Conservation (phyloP, 176 grass and related monocot genomes). For the Ananas comosus region DNA sequence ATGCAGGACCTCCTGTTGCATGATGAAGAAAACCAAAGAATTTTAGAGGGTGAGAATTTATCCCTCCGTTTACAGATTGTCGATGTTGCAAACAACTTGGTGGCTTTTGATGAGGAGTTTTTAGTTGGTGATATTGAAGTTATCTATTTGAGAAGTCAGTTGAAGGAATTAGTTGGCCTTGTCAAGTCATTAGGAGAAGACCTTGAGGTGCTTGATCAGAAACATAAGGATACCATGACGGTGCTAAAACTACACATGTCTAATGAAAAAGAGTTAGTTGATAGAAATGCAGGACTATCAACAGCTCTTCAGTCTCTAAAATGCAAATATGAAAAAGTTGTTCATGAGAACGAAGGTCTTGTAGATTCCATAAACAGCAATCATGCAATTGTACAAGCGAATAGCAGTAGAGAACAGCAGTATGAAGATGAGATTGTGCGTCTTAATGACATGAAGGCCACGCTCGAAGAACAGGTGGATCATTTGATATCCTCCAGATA, state of each 20-base stretch:
- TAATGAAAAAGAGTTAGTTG: constrained; percentile 35
- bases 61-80: constrained; percentile 31
- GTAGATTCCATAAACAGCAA: constrained; percentile 31
- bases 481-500: constrained; percentile 43
- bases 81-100: constrained; percentile 48
- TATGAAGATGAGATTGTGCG: constrained; percentile 60
- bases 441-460: constrained; percentile 31
- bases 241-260: constrained; percentile 26
- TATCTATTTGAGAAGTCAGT: constrained; percentile 52
- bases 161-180: constrained; percentile 34
- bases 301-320: constrained; percentile 34
- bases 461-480: constrained; percentile 55
- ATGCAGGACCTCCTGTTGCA: constrained; percentile 52
- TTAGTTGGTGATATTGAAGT: constrained; percentile 62
- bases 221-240: constrained; percentile 28
- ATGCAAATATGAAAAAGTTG: constrained; percentile 18
- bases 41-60: constrained; percentile 31
- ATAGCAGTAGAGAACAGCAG: constrained; percentile 23
- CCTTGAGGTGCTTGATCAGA: constrained; percentile 36
- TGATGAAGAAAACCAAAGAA: constrained; percentile 55
- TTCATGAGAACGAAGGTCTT: constrained; percentile 41
- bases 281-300: constrained; percentile 45
- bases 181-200: constrained; percentile 43
- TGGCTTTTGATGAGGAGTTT: constrained; percentile 37
- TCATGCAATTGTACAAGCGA: constrained; percentile 15